phyloP scores from a whole-genome alignment of 139 green algal genomes.

The Chlamydomonas sphaeroides region DNA sequence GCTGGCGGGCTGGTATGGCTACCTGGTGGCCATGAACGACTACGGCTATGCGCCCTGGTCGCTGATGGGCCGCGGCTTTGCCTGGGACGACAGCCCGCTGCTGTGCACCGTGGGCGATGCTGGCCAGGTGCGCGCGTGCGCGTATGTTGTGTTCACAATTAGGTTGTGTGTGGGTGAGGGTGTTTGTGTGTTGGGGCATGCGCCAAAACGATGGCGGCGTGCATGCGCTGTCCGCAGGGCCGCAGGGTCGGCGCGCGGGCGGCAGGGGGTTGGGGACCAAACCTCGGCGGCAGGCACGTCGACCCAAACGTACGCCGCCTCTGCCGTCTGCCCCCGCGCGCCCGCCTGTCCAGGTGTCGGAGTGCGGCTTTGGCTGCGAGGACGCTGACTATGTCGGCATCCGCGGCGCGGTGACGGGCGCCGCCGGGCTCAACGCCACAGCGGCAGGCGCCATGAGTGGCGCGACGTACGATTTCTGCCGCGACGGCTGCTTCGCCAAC shows the following conservation, averaged over 20 bases:
- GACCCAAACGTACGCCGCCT: conserved; percentile 28
- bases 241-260: too few species aligned
- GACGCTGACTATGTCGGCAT: conserved; percentile 1
- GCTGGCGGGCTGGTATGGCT: conserved; percentile 77
- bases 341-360: background rate
- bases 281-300: too few species aligned
- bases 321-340: conserved; percentile 62
- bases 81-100: background rate
- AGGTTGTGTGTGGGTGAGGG: too few species aligned
- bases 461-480: conserved; percentile 56
- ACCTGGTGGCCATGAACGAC: conserved; percentile 82
- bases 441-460: background rate
- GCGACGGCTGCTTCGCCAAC: conserved; percentile 62
- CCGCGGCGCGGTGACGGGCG: background rate
- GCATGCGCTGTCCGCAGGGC: too few species aligned
- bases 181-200: background rate
- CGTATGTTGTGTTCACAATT: too few species aligned
- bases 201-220: too few species aligned
- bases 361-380: conserved; percentile 32
- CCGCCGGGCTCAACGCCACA: background rate
- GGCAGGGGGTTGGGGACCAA: too few species aligned
- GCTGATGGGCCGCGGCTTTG: conserved; percentile 31
- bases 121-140: conserved; percentile 4
- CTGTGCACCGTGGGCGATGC: background rate
- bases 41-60: conserved; percentile 79